A percentile compares a stretch with the other conserved stretches of the same genome.
Evolutionary conservation across 805 yeast species (phyloP).

Genomic region (Sugiyamaella smithiae): DNA sequence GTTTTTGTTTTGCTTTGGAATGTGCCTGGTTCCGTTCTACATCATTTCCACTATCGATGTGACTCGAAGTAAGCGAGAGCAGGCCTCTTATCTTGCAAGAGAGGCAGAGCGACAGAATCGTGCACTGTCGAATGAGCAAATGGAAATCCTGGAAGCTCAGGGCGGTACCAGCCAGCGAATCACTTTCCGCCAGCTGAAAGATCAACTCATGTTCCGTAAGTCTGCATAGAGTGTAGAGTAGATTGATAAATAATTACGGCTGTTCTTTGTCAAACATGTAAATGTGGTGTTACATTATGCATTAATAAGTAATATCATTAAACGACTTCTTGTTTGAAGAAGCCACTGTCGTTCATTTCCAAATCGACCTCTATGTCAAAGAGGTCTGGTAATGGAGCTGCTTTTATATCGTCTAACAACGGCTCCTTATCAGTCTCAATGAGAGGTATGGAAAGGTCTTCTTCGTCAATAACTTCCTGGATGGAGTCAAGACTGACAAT

Average conservation of each 20-base stretch:
- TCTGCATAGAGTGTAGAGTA: neutral
- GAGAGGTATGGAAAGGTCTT: neutral
- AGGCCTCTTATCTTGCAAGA: constrained; percentile 9
- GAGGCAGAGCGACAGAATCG: constrained; percentile 16
- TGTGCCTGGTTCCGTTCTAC: constrained; percentile 16
- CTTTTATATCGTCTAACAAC: neutral
- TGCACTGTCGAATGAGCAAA: constrained; percentile 12
- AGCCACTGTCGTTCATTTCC: neutral
- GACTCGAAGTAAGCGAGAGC: constrained; percentile 13
- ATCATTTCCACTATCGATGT: constrained; percentile 14
- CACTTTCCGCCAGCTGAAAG: constrained; percentile 7
- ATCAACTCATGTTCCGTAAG: constrained; percentile 7
- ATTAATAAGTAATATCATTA: no score
- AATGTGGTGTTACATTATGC: no score
- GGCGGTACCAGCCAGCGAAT: constrained; percentile 8
- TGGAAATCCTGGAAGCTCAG: constrained; percentile 16
- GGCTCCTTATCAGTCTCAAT: neutral
- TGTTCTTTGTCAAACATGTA: no score
- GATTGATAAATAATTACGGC: no score
- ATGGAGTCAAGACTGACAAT: constrained; percentile 1
- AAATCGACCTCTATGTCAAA: neutral
- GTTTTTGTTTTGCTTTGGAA: constrained; percentile 16
- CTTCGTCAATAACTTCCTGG: neutral
- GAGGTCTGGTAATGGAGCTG: neutral
- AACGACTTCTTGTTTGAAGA: neutral